phyloP scores from a whole-genome alignment of 2,329 filamentous ascomycete species.

The Ramularia endophylla region DNA sequence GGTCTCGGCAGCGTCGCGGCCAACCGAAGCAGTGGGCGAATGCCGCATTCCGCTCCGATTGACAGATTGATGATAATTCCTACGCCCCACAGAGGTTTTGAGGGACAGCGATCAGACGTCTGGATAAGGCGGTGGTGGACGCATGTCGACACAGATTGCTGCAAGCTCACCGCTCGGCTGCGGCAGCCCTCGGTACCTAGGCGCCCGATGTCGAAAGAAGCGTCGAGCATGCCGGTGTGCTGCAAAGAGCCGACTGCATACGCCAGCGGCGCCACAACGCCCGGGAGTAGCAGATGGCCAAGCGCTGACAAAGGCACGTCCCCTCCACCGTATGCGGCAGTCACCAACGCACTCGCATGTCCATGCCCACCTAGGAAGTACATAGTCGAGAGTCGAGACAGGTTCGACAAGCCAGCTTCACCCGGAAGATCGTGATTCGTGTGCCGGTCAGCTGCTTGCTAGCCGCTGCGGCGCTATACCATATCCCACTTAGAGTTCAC shows the following conservation, averaged over 20 bases:
- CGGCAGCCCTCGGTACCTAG: no score
- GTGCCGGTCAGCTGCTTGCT: no score
- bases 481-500: conserved; percentile 1
- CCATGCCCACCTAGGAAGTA: neutral
- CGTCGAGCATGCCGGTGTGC: conserved; percentile 12
- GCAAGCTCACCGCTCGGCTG: conserved; percentile 2
- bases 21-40: neutral
- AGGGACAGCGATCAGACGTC: no score
- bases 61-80: no score
- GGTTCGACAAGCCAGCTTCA: no score
- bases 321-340: neutral
- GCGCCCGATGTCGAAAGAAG: conserved; percentile 16
- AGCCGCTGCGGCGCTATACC: neutral
- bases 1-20: no score
- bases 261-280: conserved; percentile 25
- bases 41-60: no score
- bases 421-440: no score
- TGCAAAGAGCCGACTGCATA: conserved; percentile 24
- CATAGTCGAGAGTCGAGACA: neutral
- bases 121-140: neutral
- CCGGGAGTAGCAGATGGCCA: conserved; percentile 2
- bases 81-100: no score
- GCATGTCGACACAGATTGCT: neutral
- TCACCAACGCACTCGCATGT: neutral
- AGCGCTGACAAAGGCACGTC: conserved; percentile 9